phyloP scores from a whole-genome alignment of 352 stramenopile genomes.

The Phytophthora chlamydospora region DNA sequence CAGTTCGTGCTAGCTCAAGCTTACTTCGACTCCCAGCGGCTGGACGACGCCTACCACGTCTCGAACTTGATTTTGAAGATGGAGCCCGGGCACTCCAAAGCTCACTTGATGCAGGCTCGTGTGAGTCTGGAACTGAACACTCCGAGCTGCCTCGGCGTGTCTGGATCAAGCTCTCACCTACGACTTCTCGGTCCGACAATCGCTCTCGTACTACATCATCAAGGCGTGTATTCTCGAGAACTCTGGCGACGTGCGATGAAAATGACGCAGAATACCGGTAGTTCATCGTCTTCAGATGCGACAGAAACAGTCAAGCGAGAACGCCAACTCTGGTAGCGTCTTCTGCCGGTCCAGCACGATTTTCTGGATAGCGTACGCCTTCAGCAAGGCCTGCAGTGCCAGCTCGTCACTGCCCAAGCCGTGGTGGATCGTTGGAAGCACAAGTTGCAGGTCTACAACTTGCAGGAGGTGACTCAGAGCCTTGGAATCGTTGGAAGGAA shows the following conservation, averaged over 20 bases:
- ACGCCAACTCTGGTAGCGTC: constrained; percentile 33
- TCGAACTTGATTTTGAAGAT: constrained; percentile 82
- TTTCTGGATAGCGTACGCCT: constrained; percentile 88
- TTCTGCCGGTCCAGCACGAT: constrained; percentile 80
- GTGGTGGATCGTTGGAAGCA: constrained; percentile 81
- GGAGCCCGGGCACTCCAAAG: constrained; percentile 71
- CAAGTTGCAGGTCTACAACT: constrained; percentile 75
- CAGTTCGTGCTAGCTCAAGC: constrained; percentile 86
- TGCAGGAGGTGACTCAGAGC: constrained; percentile 75
- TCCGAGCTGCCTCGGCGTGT: constrained; percentile 63
- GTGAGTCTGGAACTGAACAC: constrained; percentile 82
- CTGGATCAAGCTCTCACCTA: constrained; percentile 90
- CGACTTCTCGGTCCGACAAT: constrained; percentile 89
- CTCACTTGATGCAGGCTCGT: constrained; percentile 85
- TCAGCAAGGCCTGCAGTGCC: constrained; percentile 78
- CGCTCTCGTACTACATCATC: constrained; percentile 88
- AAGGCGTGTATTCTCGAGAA: constrained; percentile 87
- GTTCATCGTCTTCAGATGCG: constrained; percentile 1
- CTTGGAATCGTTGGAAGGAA: constrained; percentile 64
- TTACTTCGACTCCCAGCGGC: constrained; percentile 68
- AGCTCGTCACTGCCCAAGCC: constrained; percentile 70
- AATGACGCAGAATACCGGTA: constrained; percentile 38
- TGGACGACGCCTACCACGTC: constrained; percentile 85
- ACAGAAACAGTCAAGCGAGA: constrained; percentile 16
- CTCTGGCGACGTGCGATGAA: constrained; percentile 82